Base-by-base conservation (phyloP, 2,329 filamentous ascomycete species). In the Aspergillus costaricaensis region DNA sequence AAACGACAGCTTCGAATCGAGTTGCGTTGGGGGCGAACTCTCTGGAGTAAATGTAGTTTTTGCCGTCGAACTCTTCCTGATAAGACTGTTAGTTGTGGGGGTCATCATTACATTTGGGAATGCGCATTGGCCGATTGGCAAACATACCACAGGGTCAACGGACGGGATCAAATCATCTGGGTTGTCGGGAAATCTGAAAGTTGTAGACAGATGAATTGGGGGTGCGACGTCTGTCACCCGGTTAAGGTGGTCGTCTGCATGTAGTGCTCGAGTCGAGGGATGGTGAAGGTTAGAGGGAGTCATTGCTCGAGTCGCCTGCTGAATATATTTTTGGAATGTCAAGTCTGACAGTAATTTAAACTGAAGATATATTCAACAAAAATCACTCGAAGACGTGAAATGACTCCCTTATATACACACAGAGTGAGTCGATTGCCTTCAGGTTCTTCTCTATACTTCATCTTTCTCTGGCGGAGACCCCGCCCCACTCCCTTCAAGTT, bases 141-240 rank as follows among this genome's bases (percentile, higher is more conserved):
- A 9, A 57, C 61, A 4, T 51, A 67, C 88, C 71, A 87, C 85
- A 4, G 76, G 67, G 61, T 89, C 73, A 63, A 78, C 71, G 4
- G 78, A 78, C 0, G 80, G 78, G 2, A 79, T 63, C 27, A 96
- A 83, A 32, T 86, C 73, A 2, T 88, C 83, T 1, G 92, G 91
- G 71, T 96, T 83, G 55, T 81, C 77, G 38, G 83, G 81, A 74
- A 96, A 98, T 68, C 91, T 86, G 78, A 92, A 98, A 9, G 90
- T 98, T 4, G 94, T 96, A 55, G 92, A 94, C 61, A 96, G 86
- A 75, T 98, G 94, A 72, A 98, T 84, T 5, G 93, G 87, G 55
- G 94, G 93, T 7, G 94, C 92, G 59, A 98, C 89, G 71, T 95
- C 92, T 51, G 87, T 83, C 68, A 90, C 86, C 39, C 82, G 78